phyloP scores from a whole-genome alignment of 2,329 filamentous ascomycete genomes.

The Ceratocystis variospora region DNA sequence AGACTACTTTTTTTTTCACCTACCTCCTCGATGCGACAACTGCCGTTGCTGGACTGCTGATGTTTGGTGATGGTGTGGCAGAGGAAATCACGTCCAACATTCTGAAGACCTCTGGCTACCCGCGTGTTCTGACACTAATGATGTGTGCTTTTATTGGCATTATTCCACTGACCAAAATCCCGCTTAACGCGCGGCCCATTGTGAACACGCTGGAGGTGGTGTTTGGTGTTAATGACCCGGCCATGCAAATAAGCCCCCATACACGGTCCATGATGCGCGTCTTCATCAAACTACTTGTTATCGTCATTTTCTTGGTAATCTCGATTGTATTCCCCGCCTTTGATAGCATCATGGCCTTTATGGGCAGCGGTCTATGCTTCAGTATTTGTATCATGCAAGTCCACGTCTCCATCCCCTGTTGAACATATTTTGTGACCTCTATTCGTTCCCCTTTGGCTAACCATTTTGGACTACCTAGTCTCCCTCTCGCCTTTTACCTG shows the following conservation, averaged over 20 bases:
- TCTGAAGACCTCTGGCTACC: conserved; percentile 60
- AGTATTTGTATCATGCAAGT: conserved; percentile 73
- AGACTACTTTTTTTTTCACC: conserved; percentile 76
- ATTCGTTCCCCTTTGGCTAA: neutral
- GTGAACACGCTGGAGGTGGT: conserved; percentile 73
- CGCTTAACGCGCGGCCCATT: conserved; percentile 76
- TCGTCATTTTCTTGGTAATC: conserved; percentile 61
- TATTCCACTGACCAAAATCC: conserved; percentile 92
- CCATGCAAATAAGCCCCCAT: conserved; percentile 28
- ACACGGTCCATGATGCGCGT: conserved; percentile 27
- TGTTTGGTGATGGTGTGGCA: conserved; percentile 83
- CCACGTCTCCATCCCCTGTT: neutral
- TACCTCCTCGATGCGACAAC: conserved; percentile 70
- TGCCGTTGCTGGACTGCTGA: conserved; percentile 71
- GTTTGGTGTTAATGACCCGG: conserved; percentile 48
- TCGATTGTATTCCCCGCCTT: conserved; percentile 60
- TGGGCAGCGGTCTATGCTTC: conserved; percentile 83
- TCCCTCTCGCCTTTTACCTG: conserved; percentile 78
- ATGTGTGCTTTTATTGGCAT: conserved; percentile 81
- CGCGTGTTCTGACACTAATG: conserved; percentile 55
- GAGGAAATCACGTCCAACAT: conserved; percentile 91
- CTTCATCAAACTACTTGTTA: conserved; percentile 51
- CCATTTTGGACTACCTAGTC: conserved; percentile 23
- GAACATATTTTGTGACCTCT: neutral
- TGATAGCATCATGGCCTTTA: conserved; percentile 79